Evolutionary conservation across 2,329 filamentous ascomycete species (phyloP), one percentile per base, ranked within the genome.

Genomic region (Ceratocystis ficicola): DNA sequence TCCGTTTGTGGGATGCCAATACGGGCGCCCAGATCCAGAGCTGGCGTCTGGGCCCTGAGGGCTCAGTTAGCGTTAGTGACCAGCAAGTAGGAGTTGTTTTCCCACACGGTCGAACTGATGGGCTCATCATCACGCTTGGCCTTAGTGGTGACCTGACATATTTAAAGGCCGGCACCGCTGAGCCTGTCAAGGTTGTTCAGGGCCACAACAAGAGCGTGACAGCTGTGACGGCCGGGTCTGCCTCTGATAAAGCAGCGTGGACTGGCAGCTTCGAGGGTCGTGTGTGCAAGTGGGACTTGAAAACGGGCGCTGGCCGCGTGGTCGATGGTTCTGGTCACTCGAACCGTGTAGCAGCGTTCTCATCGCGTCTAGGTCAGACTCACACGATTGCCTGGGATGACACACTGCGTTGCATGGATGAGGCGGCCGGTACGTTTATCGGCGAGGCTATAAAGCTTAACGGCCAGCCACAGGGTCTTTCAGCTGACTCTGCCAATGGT

Each of bases 61-160:
- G 86, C 17, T 78, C 77, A 57, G 82, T 86, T 68, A 90, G 84
- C 73, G 80, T 96, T 46, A 81, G 82, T 2, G 83, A 96, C 73
- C 94, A 99, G 75, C 94, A 99, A 74, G 90, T 97, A 41, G 94
- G 94, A 64, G 90, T 99, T 5, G 90, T 94, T 8, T 95, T 91
- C 86, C 90, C 92, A 1, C 81, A 85, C 60, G 89, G 88, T 61
- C 83, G 93, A 69, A 88, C 79, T 64, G 94, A 99, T 73, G 90
- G 88, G 36, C 79, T 96, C 68, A 85, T 99, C 69, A 92, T 99
- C 74, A 95, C 90, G 74, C 78, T 97, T 70, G 94, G 90, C 71
- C 81, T 97, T 22, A 86, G 86, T 63, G 94, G 94, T 28, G 89
- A 96, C 73, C 83, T 99, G 68, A 95, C 89, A 74, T 99, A 99